Conservation (phyloP, 306 rosid species). For the Pyrus betulifolia region DNA sequence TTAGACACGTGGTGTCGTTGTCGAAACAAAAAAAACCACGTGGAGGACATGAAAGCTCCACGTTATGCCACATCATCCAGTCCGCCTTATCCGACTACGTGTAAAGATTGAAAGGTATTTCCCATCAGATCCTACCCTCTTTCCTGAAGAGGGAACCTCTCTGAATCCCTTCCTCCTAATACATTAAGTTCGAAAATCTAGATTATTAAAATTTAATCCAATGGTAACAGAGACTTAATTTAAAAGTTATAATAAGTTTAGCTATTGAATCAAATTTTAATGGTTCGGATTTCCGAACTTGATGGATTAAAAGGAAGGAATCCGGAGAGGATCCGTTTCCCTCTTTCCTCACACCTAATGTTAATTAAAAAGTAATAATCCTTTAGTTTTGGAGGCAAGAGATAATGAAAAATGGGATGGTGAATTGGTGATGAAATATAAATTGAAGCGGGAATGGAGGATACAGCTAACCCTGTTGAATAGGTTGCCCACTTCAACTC, state of each 20-base stretch:
- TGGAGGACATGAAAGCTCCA: constrained; percentile 20
- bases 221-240: fast-evolving
- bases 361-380: neutral
- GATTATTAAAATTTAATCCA: fast-evolving
- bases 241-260: too few species aligned
- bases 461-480: constrained; percentile 9
- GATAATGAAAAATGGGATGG: neutral
- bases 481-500: neutral
- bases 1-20: constrained; percentile 27
- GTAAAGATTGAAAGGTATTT: neutral
- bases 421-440: neutral
- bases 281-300: fast-evolving
- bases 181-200: fast-evolving
- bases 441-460: constrained; percentile 10
- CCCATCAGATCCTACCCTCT: neutral
- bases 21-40: constrained; percentile 18
- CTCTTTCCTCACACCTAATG: neutral
- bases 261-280: too few species aligned
- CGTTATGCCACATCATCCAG: constrained; percentile 18
- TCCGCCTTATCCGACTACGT: constrained; percentile 21
- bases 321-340: neutral
- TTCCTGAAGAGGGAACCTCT: fast-evolving
- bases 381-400: neutral
- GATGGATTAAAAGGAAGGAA: fast-evolving
- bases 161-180: fast-evolving